Base-by-base conservation (phyloP, 345 rosid species). In the Carallia brachiata region DNA sequence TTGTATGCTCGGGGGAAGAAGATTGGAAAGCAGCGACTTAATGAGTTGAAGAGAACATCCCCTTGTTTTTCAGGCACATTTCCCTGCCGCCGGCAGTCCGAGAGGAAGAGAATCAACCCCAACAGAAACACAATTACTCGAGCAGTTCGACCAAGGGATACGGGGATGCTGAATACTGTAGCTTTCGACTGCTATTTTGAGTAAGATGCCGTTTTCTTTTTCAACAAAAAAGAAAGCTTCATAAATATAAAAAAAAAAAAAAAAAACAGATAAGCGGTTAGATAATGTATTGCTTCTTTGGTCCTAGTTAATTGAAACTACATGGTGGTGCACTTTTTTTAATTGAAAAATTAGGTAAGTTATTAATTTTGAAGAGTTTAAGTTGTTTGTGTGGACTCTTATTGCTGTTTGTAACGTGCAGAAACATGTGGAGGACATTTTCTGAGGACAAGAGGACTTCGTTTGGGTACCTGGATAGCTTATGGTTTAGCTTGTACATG, bases 401-500 rank as follows among this genome's bases (percentile, higher is more conserved):
- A 44, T 44, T 44, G 48, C 16, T 44, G 31, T 55, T 12, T 55
- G 60, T 19, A 5, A 28, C 23, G 52, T 73, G 77, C 52, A 90
- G 96, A 56, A 73, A 62, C 32, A 31, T 88, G 37, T 88, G 96
- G 91, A 76, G 62, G 53, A 77, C 76, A 67, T 73, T 90, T 64
- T 63, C 87, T 0, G 81, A 81, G 32, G 82, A 81, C 57, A 78
- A 79, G 79, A 84, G 66, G 66, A 69, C 60, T 72, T 73, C 73
- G 55, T 86, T 88, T 75, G 63, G 80, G 9, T 84, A 66, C 77
- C 56, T 90, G 31, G 91, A 84, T 59, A 68, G 81, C 63, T 70
- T 85, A 47, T 90, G 90, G 90, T 88, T 86, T 66, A 52, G n/a
- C 72, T 69, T 73, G 84, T 88, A 90, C 77, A 81, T 36, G 75